Evolutionary conservation across 139 green algal genomes (phyloP).

Genomic region (Tetraselmis chui): DNA sequence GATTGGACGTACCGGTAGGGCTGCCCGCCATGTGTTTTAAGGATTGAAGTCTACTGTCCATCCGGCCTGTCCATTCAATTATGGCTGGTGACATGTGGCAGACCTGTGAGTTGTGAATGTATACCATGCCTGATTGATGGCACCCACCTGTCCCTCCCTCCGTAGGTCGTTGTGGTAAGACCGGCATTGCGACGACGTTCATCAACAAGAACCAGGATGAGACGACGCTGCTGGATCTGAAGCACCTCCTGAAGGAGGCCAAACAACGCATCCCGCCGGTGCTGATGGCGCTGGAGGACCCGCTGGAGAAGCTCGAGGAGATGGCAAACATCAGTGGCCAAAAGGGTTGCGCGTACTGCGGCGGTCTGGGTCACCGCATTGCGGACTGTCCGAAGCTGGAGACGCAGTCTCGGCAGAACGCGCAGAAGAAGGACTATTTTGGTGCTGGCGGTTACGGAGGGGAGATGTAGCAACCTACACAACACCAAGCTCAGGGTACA

Average conservation of each 20-base stretch:
- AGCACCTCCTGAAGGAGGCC: constrained; percentile 93
- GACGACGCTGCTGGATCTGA: constrained; percentile 93
- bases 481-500: no score
- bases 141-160: no score
- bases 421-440: constrained; percentile 70
- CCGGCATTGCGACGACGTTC: constrained; percentile 95
- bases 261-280: constrained; percentile 93
- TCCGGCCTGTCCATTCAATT: no score
- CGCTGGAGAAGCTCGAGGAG: constrained; percentile 71
- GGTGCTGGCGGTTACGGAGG: constrained; percentile 70
- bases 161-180: constrained; percentile 94
- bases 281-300: constrained; percentile 79
- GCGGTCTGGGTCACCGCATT: constrained; percentile 94
- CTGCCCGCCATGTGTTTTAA: no score
- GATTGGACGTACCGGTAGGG: constrained; percentile 54
- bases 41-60: no score
- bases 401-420: constrained; percentile 52
- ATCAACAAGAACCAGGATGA: constrained; percentile 93
- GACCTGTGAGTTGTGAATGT: no score
- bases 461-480: constrained; percentile 72
- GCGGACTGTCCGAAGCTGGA: constrained; percentile 90
- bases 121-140: no score
- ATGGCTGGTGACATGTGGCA: no score
- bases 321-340: constrained; percentile 60
- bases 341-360: constrained; percentile 92